Evolutionary conservation across 768 basidiomycete genomes (phyloP), one percentile per base, ranked within the genome.

Genomic region (Phanerochaete sordida): DNA sequence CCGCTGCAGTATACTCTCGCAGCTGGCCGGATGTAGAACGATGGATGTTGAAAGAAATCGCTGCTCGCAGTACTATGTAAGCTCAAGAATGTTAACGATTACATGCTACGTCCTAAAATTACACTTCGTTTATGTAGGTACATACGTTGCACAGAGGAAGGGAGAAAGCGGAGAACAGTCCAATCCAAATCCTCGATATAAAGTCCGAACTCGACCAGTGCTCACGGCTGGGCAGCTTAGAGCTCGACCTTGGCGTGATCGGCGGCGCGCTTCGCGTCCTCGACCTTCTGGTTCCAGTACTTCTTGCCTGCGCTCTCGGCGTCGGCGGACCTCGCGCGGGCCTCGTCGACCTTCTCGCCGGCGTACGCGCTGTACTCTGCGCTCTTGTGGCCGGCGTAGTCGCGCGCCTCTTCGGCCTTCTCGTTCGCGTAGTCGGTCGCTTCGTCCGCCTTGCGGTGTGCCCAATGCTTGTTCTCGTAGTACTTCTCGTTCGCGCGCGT

Each of bases 191-290:
- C n/a, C n/a, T n/a, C n/a, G n/a, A n/a, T n/a, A n/a, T n/a, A n/a
- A n/a, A n/a, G n/a, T n/a, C n/a, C n/a, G n/a, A n/a, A n/a, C n/a
- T n/a, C n/a, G n/a, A n/a, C n/a, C n/a, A n/a, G n/a, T n/a, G n/a
- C n/a, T n/a, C n/a, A n/a, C n/a, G n/a, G n/a, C 33, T 35, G 7
- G 7, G 6, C 33, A 3, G 27, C 30, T 30, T 49, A 78, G 51
- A 78, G 62, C 64, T 81, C 79, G 15, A 75, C 77, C 62, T 75
- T 75, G 2, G 75, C 58, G 60, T 75, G 76, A 65, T 75, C 68
- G 1, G 76, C 76, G 3, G 33, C 57, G 28, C 37, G 43, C 55
- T 61, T 58, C 27, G 67, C 70, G 24, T 62, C 63, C 65, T 77
- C 76, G 2, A 76, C 66, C 66, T 77, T 76, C 62, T 76, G 76